Conservation (phyloP, 2,329 filamentous ascomycete genomes). For the Juglanconis sp. region DNA sequence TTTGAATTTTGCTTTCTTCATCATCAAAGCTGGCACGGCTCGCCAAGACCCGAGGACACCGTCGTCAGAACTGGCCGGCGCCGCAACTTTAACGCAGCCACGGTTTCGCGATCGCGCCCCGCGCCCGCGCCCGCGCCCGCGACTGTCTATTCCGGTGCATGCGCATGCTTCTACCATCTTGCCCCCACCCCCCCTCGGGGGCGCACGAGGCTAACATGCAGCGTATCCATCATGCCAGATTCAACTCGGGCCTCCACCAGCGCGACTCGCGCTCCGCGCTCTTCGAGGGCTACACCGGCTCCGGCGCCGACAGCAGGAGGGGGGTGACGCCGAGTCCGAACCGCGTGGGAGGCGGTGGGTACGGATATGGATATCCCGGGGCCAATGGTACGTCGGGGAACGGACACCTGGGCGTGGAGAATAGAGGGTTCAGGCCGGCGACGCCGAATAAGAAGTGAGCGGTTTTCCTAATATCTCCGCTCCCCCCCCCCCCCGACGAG, state of each 20-base stretch:
- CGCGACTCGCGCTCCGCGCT: conserved; percentile 69
- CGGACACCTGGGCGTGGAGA: conserved; percentile 30
- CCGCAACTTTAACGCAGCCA: not conserved
- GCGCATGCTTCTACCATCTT: not conserved
- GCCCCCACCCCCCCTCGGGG: too few relatives aligned
- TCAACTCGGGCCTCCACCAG: conserved; percentile 63
- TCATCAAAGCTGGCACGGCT: not conserved
- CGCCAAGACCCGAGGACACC: not conserved
- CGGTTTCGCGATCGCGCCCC: not conserved
- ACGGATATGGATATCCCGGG: conserved; percentile 52
- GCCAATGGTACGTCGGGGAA: conserved; percentile 25
- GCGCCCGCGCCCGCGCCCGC: not conserved
- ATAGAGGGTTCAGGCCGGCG: conserved; percentile 56
- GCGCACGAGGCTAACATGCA: too few relatives aligned
- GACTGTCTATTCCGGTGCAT: not conserved
- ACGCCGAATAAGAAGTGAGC: conserved; percentile 68
- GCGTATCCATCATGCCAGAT: not conserved
- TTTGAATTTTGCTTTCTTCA: not conserved
- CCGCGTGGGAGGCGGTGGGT: conserved; percentile 32
- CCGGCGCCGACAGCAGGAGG: conserved; percentile 40
- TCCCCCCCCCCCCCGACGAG: not conserved
- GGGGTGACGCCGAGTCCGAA: conserved; percentile 44
- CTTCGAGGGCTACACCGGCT: conserved; percentile 69
- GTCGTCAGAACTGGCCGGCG: not conserved
- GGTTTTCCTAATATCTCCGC: too few relatives aligned